These are phyloP conservation scores for Sporothrix schenckii DNA, from an alignment of 2,329 filamentous ascomycete genomes.

Conservation along the genomic window DNA sequence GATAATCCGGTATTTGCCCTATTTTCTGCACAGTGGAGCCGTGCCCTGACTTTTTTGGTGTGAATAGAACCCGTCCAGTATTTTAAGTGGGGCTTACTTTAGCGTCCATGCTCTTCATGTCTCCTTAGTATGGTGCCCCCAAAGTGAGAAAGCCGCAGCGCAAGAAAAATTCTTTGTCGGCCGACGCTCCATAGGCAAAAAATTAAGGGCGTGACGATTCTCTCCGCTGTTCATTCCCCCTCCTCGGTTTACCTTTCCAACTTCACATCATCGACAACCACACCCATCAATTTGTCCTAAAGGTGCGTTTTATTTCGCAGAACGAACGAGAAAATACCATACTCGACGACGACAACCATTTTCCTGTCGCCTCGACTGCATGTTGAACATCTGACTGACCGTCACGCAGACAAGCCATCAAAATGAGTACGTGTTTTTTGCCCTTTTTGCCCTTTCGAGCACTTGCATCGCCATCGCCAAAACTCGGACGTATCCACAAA, in stretches of 20 bases:
- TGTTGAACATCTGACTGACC: slow-evolving; percentile 31
- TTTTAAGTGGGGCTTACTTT: not conserved
- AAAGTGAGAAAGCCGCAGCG: slow-evolving; percentile 1
- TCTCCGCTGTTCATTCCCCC: slow-evolving; percentile 25
- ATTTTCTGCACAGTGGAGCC: slow-evolving; percentile 16
- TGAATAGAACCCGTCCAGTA: not conserved
- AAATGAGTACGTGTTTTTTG: slow-evolving; percentile 57
- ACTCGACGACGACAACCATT: slow-evolving; percentile 6
- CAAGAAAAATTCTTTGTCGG: slow-evolving; percentile 23
- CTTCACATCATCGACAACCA: slow-evolving; percentile 31
- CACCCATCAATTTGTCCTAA: slow-evolving; percentile 34
- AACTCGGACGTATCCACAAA: not conserved
- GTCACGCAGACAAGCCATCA: slow-evolving; percentile 48
- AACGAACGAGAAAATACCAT: not conserved
- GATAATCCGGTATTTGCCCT: slow-evolving; percentile 29
- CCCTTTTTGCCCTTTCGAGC: not conserved
- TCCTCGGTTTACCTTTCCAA: slow-evolving; percentile 16
- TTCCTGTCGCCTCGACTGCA: not conserved
- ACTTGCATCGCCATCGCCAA: slow-evolving; percentile 3
- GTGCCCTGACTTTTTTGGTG: slow-evolving; percentile 23
- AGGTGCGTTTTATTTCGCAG: slow-evolving; percentile 29
- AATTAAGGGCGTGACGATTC: slow-evolving; percentile 30
- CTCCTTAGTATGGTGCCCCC: not conserved
- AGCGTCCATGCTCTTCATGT: slow-evolving; percentile 13
- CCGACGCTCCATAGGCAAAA: slow-evolving; percentile 26